Evolutionary conservation across 2,329 filamentous ascomycete genomes (phyloP), one percentile per base, ranked within the genome.

Genomic region (Ceratocystis lukuohia): DNA sequence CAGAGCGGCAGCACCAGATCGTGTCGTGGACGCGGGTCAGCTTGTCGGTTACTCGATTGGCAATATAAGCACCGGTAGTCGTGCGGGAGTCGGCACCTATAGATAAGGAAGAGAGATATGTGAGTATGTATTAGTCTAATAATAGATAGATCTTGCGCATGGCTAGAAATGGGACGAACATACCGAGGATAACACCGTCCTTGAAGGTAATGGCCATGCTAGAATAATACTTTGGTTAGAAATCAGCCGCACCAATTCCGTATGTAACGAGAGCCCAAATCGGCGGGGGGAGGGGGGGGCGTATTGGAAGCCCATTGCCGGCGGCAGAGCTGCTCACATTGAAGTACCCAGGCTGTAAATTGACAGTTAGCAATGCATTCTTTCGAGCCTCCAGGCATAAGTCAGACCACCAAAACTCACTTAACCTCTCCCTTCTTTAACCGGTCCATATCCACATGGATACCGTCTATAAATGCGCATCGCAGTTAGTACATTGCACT

Each of bases 161-260:
- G 37, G 15, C 61, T 15, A 17, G 12, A n/a, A 10, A 20, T 15
- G 5, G 22, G 41, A 72, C 81, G 62, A 15, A 41, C 37, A 41
- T 77, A 87, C 85, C 89, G 53, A 99, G 83, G 78, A 99, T 97
- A 68, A 99, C 94, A 69, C 94, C 94, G 73, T 96, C 92, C 76
- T 94, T 94, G 85, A 99, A 99, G 74, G 95, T 97, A 76, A 97
- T 92, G 69, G 94, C 94, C 94, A 99, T 99, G 76, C 91, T 96
- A 72, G 65, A 50, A 62, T 41, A 64, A 15, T 30, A n/a, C 56
- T 30, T 6, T 63, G 68, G 46, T 70, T 75, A 70, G 73, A 71
- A 65, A 65, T 67, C 67, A 62, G 71, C 74, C 2, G 48, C 48
- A 53, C 25, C 48, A 10, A 25, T n/a, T 53, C 5, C 12, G 62